These are phyloP conservation scores for Mycena pura DNA, from an alignment of 768 basidiomycete species.

Conservation along the genomic window DNA sequence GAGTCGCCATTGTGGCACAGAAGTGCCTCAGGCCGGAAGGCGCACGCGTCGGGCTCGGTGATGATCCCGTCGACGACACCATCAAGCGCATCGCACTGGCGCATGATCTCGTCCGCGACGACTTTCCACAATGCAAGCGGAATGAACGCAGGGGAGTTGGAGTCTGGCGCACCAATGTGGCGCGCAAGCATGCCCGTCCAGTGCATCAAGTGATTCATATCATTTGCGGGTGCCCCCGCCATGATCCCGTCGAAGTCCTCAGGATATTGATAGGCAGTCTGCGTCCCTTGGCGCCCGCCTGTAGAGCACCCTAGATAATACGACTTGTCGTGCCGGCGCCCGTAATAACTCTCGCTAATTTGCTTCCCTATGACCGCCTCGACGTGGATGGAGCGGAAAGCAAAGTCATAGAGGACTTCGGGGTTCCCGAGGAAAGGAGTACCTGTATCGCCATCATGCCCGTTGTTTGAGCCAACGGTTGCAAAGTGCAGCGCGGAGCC, in stretches of 20 bases:
- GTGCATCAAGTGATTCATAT: conserved; percentile 13
- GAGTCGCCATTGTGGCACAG: conserved; percentile 7
- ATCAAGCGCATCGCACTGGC: conserved; percentile 22
- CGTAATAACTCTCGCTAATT: conserved; percentile 32
- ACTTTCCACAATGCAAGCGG: conserved; percentile 25
- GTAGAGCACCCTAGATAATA: conserved; percentile 37
- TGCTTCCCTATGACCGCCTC: conserved; percentile 31
- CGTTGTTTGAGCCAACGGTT: conserved; percentile 31
- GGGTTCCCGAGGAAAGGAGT: conserved; percentile 26
- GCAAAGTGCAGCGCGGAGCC: conserved; percentile 30
- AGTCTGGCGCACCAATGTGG: conserved; percentile 12
- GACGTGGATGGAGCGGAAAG: conserved; percentile 31
- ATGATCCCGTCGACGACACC: conserved; percentile 24
- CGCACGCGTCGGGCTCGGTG: conserved; percentile 21
- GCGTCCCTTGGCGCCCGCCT: conserved; percentile 34
- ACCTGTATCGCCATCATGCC: conserved; percentile 30
- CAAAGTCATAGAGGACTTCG: conserved; percentile 34
- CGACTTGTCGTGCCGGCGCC: conserved; percentile 20
- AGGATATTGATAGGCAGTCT: conserved; percentile 30
- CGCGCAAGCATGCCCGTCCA: neutral
- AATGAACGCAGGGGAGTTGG: conserved; percentile 17
- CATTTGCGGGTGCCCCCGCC: conserved; percentile 32
- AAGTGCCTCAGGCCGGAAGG: conserved; percentile 27
- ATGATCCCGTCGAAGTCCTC: conserved; percentile 37
- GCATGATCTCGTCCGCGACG: conserved; percentile 12